Base-by-base conservation (phyloP, 208 protist species). In the Tritrichomonas musculus region DNA sequence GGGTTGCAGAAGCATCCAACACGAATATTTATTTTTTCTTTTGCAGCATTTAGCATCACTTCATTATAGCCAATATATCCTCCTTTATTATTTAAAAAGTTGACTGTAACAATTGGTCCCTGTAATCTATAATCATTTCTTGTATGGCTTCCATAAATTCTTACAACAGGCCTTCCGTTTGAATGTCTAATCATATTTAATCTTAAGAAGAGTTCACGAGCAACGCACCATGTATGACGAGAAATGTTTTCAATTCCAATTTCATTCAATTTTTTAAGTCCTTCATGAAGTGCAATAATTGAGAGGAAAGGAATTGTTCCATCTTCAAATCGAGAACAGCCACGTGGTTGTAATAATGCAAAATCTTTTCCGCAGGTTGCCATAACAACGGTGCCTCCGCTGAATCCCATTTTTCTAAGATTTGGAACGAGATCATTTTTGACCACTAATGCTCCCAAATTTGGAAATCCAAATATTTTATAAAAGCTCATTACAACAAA, bases 1-100 rank as follows among this genome's bases (percentile, higher is more conserved):
- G 92, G 47, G 27, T 93, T 93, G 55, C 92, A 93, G 92, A 93
- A 93, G 65, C 92, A 93, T 30, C 92, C 92, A 47, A 77, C 53
- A 27, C 92, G 47, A 49, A 93, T 55, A n/a, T 93, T 72, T 4
- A 93, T 77, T 17, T 77, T 77, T 64, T 77, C 66, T 33, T 33
- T 36, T 49, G 60, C 36, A 5, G 92, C 53, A n/a, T 84, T 72
- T 55, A 33, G 5, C 53, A 55, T 57, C n/a, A 93, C 65, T 47
- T 93, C 49, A 72, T 64, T 55, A 93, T 93, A 66, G 25, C 92
- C 92, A 22, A 66, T 39, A 69, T 55, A 69, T 3, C 30, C n/a
- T 11, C 92, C 92, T 1, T n/a, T 36, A 17, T 8, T 17, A 93
- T 57, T 41, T 27, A 93, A 93, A 36, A 75, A 72, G 53, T 72